These are phyloP conservation scores for Boletus calvinii DNA, from an alignment of 1,284 basidiomycete species.

Conservation along the genomic window DNA sequence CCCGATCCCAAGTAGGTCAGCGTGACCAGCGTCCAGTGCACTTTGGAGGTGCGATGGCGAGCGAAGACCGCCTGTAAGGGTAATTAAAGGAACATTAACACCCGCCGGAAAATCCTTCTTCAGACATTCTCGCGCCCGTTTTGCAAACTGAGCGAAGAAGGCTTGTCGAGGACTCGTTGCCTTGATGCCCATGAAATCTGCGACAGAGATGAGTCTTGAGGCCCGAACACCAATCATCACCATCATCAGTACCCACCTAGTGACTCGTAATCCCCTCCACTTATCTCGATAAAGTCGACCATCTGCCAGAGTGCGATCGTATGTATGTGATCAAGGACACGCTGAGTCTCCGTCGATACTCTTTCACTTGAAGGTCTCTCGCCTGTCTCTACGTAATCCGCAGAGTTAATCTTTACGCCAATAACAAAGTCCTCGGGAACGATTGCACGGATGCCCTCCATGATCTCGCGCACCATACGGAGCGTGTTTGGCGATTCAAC, in stretches of 20 bases:
- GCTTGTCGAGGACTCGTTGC: slow-evolving; percentile 45
- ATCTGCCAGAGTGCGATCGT: slow-evolving; percentile 62
- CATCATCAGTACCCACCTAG: slow-evolving; percentile 49
- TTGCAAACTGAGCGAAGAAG: slow-evolving; percentile 62
- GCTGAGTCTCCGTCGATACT: slow-evolving; percentile 31
- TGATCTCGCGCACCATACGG: slow-evolving; percentile 64
- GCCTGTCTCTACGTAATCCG: slow-evolving; percentile 70
- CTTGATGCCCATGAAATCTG: slow-evolving; percentile 44
- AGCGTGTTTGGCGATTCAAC: slow-evolving; percentile 45
- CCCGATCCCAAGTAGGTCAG: slow-evolving; percentile 79
- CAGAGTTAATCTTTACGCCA: slow-evolving; percentile 86
- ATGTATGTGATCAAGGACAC: slow-evolving; percentile 63
- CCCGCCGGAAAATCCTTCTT: slow-evolving; percentile 34
- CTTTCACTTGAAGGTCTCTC: slow-evolving; percentile 34
- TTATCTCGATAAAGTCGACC: slow-evolving; percentile 85
- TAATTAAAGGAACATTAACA: slow-evolving; percentile 53
- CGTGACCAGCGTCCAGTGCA: slow-evolving; percentile 53
- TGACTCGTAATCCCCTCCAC: slow-evolving; percentile 84
- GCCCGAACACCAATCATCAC: neutral
- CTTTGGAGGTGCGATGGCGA: slow-evolving; percentile 58
- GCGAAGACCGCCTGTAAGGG: slow-evolving; percentile 80
- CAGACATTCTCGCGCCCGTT: slow-evolving; percentile 47
- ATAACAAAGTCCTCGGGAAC: slow-evolving; percentile 67
- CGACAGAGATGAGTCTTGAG: neutral
- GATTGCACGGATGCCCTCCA: slow-evolving; percentile 56